A percentile compares a stretch with the other conserved stretches of the same genome.
Conservation (phyloP, 73 alveolate species). For the Paramecium bursaria region DNA sequence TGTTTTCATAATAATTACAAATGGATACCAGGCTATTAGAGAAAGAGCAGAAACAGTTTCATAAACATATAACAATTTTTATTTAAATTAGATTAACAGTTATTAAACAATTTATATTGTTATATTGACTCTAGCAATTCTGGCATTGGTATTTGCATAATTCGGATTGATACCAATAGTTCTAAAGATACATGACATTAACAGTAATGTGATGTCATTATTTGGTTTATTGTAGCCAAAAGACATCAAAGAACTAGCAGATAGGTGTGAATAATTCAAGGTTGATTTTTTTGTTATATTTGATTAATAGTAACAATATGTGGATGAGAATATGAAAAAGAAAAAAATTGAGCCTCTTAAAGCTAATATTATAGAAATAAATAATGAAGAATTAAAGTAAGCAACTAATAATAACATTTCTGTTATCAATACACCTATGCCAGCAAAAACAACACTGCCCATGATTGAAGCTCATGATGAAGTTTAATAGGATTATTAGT, state of each 20-base stretch:
- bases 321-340: too few relatives aligned
- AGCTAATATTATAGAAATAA: constrained; percentile 19
- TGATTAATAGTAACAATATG: too few relatives aligned
- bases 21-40: constrained; percentile 25
- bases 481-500: constrained; percentile 5
- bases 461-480: constrained; percentile 43
- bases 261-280: constrained; percentile 43
- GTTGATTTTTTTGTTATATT: background rate
- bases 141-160: constrained; percentile 22
- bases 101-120: constrained; percentile 18
- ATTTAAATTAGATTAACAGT: background rate
- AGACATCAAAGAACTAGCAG: constrained; percentile 53
- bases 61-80: constrained; percentile 10
- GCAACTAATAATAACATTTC: background rate
- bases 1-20: constrained; percentile 21
- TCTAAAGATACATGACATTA: constrained; percentile 19
- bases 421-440: background rate
- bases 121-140: constrained; percentile 1
- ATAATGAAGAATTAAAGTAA: constrained; percentile 3
- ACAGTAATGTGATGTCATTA: constrained; percentile 45
- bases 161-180: background rate
- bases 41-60: constrained; percentile 9
- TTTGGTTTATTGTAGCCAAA: constrained; percentile 14
- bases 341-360: too few relatives aligned
- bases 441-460: background rate